Base-by-base conservation (phyloP, 2,329 filamentous ascomycete species). In the Mycosphaerella sp. region DNA sequence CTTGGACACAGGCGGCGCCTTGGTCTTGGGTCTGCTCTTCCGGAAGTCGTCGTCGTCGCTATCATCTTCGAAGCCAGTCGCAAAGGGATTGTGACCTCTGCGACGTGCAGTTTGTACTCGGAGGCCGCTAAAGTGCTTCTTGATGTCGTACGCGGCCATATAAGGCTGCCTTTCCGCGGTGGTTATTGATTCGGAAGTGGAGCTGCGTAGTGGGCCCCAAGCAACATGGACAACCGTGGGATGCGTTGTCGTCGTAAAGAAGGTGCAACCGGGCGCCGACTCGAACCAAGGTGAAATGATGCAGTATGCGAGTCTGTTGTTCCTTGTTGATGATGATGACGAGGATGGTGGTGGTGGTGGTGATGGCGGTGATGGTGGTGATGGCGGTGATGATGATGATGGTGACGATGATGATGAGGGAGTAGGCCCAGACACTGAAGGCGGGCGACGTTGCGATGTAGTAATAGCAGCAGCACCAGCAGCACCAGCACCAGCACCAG, bases 61-160 rank as follows among this genome's bases (percentile, higher is more conserved):
- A 53, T 66, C 63, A 62, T 65, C 63, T 54, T 66, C 63, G 54
- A 66, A 66, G 55, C 62, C 61, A 17, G 62, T 62, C 14, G 62
- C 63, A 44, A 65, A 66, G 32, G 64, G 64, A 41, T 66, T 61
- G 8, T 46, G 37, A 17, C 62, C 55, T 46, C 57, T 57, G 14
- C 61, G 59, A 21, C 62, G 57, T 45, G 58, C 63, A n/a, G 63
- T 64, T 36, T 66, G 59, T 28, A 62, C 63, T 34, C 65, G 59
- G 27, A 67, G 56, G 37, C 62, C 60, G 46, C 62, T 61, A 53
- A 67, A 64, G 41, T 66, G 64, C 44, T 60, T 59, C 50, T 64
- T 52, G 49, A 67, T 66, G 44, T 64, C 55, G 44, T 58, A 59
- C 44, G 62, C 63, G 56, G 64, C 64, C 64, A 66, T 66, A 49